Base-by-base conservation (phyloP, 768 basidiomycete genomes). In the Russula dissimulans region DNA sequence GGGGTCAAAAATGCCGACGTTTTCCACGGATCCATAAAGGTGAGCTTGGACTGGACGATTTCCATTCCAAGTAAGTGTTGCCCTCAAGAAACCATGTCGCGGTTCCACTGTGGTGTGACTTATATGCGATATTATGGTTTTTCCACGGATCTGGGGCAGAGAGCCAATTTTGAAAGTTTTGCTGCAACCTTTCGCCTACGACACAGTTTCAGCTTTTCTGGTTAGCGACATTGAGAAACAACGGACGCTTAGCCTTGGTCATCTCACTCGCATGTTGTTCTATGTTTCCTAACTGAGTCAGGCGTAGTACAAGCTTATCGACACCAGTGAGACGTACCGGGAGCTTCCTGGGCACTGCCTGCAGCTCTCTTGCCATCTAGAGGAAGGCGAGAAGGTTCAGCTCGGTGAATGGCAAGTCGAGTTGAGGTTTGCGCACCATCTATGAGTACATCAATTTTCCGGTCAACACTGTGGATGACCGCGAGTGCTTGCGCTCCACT, bases 21-120 rank as follows among this genome's bases (percentile, higher is more conserved):
- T 57, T 57, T 48, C 47, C 56, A 22, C 42, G 29, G 11, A 57
- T 26, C 56, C 56, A 57, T 49, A 57, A 34, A 7, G 22, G 47
- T 3, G 47, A 49, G 8, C 22, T 29, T 26, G 36, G 29, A 31
- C 31, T 39, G 9, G 56, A 48, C 4, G 29, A 31, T 32, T 49
- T 57, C 56, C 56, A 57, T 41, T 49, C 15, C 9, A 7, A 14
- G 9, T 31, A 49, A 5, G 10, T n/a, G 3, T 49, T 14, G 7
- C 47, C 39, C 5, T 32, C 4, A n/a, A 49, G 11, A 31, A 57
- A 57, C 56, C 56, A 57, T 32, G 17, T 32, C n/a, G 56, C 29
- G 2, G 39, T 57, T 32, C 47, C 47, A 4, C 5, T 22, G 12
- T 49, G 45, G 47, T 15, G 48, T 12, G 18, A 18, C 18, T 49